phyloP scores from a whole-genome alignment of 495 filamentous ascomycete genomes.

The Darksidea phi region DNA sequence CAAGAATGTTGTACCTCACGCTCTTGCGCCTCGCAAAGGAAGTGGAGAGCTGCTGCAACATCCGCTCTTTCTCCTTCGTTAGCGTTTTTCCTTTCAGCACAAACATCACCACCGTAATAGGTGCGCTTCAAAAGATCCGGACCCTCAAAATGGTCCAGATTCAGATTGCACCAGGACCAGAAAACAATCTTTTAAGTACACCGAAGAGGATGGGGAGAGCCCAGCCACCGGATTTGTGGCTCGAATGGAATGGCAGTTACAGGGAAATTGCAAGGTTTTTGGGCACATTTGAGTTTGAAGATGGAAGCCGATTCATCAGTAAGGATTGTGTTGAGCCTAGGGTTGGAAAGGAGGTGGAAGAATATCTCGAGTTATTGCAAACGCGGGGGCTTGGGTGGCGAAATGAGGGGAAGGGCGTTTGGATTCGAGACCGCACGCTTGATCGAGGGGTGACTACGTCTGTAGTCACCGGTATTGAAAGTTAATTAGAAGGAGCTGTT shows the following conservation, averaged over 20 bases:
- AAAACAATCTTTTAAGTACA: slow-evolving; percentile 23
- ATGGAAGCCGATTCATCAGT: slow-evolving; percentile 19
- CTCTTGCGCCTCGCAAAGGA: slow-evolving; percentile 26
- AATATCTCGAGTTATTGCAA: slow-evolving; percentile 4
- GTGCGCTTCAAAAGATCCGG: slow-evolving; percentile 20
- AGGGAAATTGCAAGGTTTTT: slow-evolving; percentile 24
- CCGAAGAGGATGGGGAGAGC: slow-evolving; percentile 24
- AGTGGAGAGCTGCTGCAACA: slow-evolving; percentile 25
- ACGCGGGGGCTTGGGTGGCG: slow-evolving; percentile 18
- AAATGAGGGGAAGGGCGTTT: slow-evolving; percentile 14
- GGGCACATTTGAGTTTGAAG: slow-evolving; percentile 9
- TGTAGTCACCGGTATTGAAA: no score
- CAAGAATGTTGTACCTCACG: slow-evolving; percentile 32
- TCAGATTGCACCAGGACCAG: slow-evolving; percentile 27
- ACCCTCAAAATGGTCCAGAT: slow-evolving; percentile 14
- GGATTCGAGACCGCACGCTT: slow-evolving; percentile 8
- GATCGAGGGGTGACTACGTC: neutral
- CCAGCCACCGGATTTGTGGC: slow-evolving; percentile 26
- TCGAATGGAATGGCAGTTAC: slow-evolving; percentile 32
- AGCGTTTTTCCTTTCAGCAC: slow-evolving; percentile 32
- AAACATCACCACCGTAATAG: slow-evolving; percentile 19
- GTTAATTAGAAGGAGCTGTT: no score
- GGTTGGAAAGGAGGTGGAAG: slow-evolving; percentile 13
- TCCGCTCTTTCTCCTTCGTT: slow-evolving; percentile 26
- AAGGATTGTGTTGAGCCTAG: slow-evolving; percentile 8